Conservation (phyloP, 371 early-diverging fungal genomes). For the Mucor irregularis region DNA sequence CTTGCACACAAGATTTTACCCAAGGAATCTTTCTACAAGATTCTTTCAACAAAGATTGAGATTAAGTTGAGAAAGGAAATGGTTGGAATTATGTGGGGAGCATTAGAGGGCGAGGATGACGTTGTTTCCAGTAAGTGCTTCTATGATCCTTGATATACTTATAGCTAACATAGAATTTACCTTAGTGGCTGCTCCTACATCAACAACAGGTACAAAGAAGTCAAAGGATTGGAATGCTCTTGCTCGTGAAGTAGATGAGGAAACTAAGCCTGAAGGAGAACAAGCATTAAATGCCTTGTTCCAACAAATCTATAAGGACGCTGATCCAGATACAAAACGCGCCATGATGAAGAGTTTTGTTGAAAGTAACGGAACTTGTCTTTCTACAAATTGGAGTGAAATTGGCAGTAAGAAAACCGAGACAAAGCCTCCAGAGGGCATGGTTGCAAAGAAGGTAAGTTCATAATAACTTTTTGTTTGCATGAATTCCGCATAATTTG, state of each 20-base stretch:
- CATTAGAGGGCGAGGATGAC: conserved; percentile 69
- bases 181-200: conserved; percentile 23
- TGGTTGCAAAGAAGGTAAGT: conserved; percentile 76
- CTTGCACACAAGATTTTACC: conserved; percentile 78
- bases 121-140: conserved; percentile 34
- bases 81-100: conserved; percentile 76
- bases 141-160: too few species aligned
- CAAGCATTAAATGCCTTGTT: conserved; percentile 87
- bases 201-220: conserved; percentile 43
- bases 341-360: conserved; percentile 99
- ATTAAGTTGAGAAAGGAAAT: conserved; percentile 82
- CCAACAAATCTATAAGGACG: conserved; percentile 89
- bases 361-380: conserved; percentile 94
- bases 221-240: conserved; percentile 82
- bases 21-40: conserved; percentile 63
- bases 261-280: conserved; percentile 86
- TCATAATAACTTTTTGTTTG: not conserved
- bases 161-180: too few species aligned
- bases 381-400: conserved; percentile 97
- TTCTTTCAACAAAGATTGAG: conserved; percentile 92
- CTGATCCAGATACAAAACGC: conserved; percentile 86
- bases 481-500: not conserved
- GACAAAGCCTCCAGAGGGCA: conserved; percentile 90
- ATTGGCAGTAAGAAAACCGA: conserved; percentile 83
- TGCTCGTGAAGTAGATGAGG: conserved; percentile 58